These are phyloP conservation scores for Macrophomina pseudophaseolina DNA, from an alignment of 2,329 filamentous ascomycete genomes.

Conservation along the genomic window DNA sequence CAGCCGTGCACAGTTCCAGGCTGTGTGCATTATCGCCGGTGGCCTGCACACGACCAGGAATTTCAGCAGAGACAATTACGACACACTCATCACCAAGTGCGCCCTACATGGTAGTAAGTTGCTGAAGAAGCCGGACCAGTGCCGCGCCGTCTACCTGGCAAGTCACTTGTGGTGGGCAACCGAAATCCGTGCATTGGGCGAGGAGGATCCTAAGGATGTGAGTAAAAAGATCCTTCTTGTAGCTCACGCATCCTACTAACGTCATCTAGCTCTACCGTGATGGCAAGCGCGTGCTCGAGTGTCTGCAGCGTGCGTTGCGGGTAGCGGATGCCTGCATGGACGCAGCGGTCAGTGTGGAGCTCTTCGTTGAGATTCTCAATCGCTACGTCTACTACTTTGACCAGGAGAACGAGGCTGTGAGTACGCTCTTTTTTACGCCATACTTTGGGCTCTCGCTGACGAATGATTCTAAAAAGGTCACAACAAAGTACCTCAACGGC, in stretches of 20 bases:
- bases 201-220: constrained; percentile 81
- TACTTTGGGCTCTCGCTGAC: not conserved
- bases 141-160: constrained; percentile 91
- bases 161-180: constrained; percentile 99
- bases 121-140: constrained; percentile 97
- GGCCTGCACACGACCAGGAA: constrained; percentile 86
- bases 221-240: constrained; percentile 44
- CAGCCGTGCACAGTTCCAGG: constrained; percentile 95
- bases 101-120: constrained; percentile 96
- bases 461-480: constrained; percentile 60
- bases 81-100: constrained; percentile 97
- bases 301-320: constrained; percentile 89
- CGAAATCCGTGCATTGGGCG: constrained; percentile 75
- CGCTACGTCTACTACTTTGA: constrained; percentile 99
- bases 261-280: constrained; percentile 82
- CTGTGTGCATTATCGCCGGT: constrained; percentile 90
- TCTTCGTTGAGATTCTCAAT: constrained; percentile 98
- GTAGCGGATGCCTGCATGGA: constrained; percentile 99
- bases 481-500: constrained; percentile 96
- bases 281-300: constrained; percentile 95
- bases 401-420: constrained; percentile 93
- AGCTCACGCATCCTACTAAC: not conserved
- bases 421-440: constrained; percentile 34
- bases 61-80: constrained; percentile 97
- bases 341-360: constrained; percentile 91